Percentiles rank a stretch among this genome's conserved stretches.
Conservation (phyloP, 495 filamentous ascomycete genomes). For the Collariella sp. region DNA sequence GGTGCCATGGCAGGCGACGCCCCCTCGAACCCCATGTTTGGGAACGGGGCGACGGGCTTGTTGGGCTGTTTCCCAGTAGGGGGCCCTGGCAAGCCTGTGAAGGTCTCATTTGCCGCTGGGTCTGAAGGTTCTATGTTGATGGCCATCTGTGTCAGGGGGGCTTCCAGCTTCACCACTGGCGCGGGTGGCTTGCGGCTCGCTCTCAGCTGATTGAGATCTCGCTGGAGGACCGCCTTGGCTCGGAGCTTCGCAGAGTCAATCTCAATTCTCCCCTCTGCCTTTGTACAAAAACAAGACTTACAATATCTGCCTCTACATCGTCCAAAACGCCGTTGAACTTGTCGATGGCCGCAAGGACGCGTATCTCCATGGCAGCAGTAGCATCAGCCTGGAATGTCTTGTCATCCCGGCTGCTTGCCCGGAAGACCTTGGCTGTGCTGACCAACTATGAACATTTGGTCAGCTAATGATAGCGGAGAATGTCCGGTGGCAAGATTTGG, state of each 20-base stretch:
- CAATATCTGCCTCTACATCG: slow-evolving; percentile 45
- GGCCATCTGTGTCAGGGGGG: slow-evolving; percentile 34
- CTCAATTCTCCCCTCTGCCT: not conserved
- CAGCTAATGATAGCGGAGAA: not conserved
- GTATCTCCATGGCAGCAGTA: slow-evolving; percentile 25
- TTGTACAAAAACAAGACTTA: slow-evolving; percentile 22
- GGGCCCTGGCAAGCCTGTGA: slow-evolving; percentile 15
- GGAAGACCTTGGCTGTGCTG: slow-evolving; percentile 43
- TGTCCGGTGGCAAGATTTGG: not conserved
- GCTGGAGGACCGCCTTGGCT: slow-evolving; percentile 35
- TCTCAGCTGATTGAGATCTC: slow-evolving; percentile 35
- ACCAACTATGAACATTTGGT: slow-evolving; percentile 33
- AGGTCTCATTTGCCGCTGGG: slow-evolving; percentile 2
- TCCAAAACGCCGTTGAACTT: slow-evolving; percentile 44
- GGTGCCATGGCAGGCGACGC: slow-evolving; percentile 15
- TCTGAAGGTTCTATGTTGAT: slow-evolving; percentile 21
- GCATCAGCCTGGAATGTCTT: slow-evolving; percentile 23
- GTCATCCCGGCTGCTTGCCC: slow-evolving; percentile 32
- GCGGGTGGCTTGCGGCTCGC: slow-evolving; percentile 19
- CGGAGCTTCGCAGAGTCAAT: slow-evolving; percentile 28
- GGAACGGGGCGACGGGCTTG: slow-evolving; percentile 40
- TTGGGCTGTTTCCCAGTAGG: slow-evolving; percentile 22
- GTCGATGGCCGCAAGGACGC: slow-evolving; percentile 31
- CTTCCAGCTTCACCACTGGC: slow-evolving; percentile 17
- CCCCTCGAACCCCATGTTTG: slow-evolving; percentile 39